Percentiles rank a stretch among this genome's conserved stretches.
These are phyloP conservation scores for Cladosporium sp. DNA, from an alignment of 2,329 filamentous ascomycete genomes.

Conservation along the genomic window DNA sequence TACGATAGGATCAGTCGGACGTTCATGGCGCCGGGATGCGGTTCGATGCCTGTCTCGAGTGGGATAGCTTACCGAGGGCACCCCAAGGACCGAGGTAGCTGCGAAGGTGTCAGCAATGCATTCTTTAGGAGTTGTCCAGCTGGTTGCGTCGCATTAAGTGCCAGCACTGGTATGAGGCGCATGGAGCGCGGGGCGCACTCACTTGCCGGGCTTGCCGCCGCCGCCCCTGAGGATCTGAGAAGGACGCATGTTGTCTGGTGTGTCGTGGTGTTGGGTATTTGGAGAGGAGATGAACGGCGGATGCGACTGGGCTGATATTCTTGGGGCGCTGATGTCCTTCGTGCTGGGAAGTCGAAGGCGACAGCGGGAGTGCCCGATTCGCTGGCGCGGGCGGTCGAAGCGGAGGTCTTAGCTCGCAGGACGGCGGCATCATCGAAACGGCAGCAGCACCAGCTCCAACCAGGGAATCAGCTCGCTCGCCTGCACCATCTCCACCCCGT, in stretches of 20 bases:
- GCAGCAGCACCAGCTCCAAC: background rate
- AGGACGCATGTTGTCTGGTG: slow-evolving; percentile 31
- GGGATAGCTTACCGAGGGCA: slow-evolving; percentile 57
- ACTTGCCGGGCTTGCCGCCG: slow-evolving; percentile 37
- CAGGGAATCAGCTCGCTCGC: background rate
- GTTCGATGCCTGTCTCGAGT: background rate
- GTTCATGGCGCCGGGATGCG: slow-evolving; percentile 20
- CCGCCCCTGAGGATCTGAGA: slow-evolving; percentile 29
- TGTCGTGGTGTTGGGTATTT: background rate
- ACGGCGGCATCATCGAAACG: slow-evolving; percentile 13
- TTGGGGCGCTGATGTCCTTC: background rate
- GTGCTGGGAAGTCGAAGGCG: slow-evolving; percentile 2
- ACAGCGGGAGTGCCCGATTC: background rate
- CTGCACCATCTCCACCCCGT: background rate
- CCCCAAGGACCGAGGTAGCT: slow-evolving; percentile 74
- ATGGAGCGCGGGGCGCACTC: slow-evolving; percentile 20
- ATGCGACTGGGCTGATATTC: background rate
- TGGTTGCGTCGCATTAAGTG: background rate
- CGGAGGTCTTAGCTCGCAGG: slow-evolving; percentile 7
- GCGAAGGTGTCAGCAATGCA: slow-evolving; percentile 10
- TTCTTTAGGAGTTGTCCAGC: background rate
- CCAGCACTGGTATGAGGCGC: background rate
- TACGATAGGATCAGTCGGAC: background rate
- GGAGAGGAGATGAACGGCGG: background rate
- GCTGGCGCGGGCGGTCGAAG: background rate